phyloP scores from a whole-genome alignment of 2,329 filamentous ascomycete species.

The Xylaria sp. region DNA sequence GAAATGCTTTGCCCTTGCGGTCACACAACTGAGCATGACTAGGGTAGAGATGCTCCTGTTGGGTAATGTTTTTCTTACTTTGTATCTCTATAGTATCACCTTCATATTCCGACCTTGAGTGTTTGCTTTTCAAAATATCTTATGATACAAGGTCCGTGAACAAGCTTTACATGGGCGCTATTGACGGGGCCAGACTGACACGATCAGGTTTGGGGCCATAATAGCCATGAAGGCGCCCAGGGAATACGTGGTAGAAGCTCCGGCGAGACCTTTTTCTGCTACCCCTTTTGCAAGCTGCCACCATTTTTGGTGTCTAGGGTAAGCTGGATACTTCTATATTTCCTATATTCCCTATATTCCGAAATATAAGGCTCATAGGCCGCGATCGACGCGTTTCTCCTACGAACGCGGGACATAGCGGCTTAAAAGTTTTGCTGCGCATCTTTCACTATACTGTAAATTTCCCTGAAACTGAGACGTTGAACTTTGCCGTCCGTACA shows the following conservation, averaged over 20 bases:
- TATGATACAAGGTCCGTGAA: not conserved
- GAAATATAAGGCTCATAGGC: not conserved
- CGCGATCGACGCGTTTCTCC: not conserved
- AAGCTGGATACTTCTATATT: not conserved
- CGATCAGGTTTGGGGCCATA: not conserved
- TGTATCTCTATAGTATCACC: conserved; percentile 31
- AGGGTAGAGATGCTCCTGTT: conserved; percentile 11
- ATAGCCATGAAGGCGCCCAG: not conserved
- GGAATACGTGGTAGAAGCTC: not conserved
- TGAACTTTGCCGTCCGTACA: too few relatives aligned
- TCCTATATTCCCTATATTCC: not conserved
- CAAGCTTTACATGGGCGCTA: not conserved
- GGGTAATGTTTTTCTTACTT: conserved; percentile 12
- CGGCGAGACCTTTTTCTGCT: not conserved
- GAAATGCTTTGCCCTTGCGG: conserved; percentile 20
- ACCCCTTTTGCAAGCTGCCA: not conserved
- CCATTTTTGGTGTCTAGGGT: not conserved
- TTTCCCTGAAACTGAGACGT: too few relatives aligned
- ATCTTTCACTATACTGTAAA: too few relatives aligned
- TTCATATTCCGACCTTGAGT: conserved; percentile 13
- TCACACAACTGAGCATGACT: conserved; percentile 12
- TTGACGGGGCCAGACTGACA: not conserved
- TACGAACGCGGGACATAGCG: not conserved
- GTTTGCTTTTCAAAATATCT: not conserved
- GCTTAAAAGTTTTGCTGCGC: not conserved